Evolutionary conservation across 2,329 filamentous ascomycete genomes (phyloP), one percentile per base, ranked within the genome.

Genomic region (Lachnellula willkommii): DNA sequence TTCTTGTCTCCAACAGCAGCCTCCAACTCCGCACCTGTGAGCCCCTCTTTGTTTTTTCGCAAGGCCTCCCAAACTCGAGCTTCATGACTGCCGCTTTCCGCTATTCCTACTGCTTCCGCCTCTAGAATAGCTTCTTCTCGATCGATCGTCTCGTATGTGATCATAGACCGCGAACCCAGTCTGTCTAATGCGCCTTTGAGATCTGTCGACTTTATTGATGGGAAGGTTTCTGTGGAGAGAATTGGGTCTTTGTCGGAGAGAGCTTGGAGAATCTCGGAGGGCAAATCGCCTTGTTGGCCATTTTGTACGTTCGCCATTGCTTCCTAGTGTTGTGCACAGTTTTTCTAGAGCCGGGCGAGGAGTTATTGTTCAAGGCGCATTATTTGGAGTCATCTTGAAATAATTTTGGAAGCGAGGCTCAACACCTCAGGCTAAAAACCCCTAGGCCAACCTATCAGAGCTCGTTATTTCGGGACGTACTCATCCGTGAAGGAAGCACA

Each of bases 171-270:
- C 57, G 90, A 94, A 32, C 79, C 81, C 52, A 99, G 81, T 64
- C 91, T 84, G 75, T 97, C 94, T 61, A 97, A 80, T 32, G 90
- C 89, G 61, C 89, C 88, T 77, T 96, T 97, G 69, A 96, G 76
- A 57, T 83, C 81, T 59, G 80, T 77, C 67, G 86, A 88, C 67
- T 83, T 77, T 66, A 78, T 74, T 64, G 79, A 71, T 63, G 88
- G 84, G 75, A 92, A 92, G 68, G 79, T 79, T 66, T 89, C 82
- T 67, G 77, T 77, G 52, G 89, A 89, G 65, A 86, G 75, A 63
- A 92, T 75, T 47, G 86, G 80, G 63, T 85, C 81, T 59, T 82
- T 74, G 66, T 81, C 75, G 70, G 79, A 79, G 65, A 93, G 77
- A 54, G 81, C 80, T 59, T 84, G 79, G 65, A 93, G 80, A 63